phyloP scores from a whole-genome alignment of 2,329 filamentous ascomycete genomes.

The Chrysoporthe deuterocubensis region DNA sequence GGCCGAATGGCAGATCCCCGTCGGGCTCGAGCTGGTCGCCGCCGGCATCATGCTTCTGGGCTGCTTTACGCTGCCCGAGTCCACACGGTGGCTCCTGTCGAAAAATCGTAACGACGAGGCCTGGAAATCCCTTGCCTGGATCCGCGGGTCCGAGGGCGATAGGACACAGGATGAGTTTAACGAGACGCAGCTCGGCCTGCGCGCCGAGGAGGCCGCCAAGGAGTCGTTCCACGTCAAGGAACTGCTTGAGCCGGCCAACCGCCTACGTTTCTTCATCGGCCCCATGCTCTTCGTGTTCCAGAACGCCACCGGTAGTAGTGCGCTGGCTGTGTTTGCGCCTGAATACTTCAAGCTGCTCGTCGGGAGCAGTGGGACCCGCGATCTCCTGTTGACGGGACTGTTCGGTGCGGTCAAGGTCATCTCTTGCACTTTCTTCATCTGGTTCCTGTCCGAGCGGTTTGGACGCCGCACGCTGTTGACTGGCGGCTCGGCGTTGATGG shows the following conservation, averaged over 20 bases:
- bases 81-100: conserved; percentile 20
- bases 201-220: conserved; percentile 14
- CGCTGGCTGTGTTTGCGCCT: conserved; percentile 14
- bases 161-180: conserved; percentile 14
- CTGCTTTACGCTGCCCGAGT: conserved; percentile 15
- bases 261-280: conserved; percentile 18
- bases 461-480: conserved; percentile 14
- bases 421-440: conserved; percentile 19
- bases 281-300: conserved; percentile 19
- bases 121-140: conserved; percentile 15
- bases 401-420: conserved; percentile 21
- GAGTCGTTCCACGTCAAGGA: conserved; percentile 11
- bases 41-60: conserved; percentile 20
- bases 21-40: conserved; percentile 20
- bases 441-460: conserved; percentile 15
- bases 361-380: conserved; percentile 18
- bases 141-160: conserved; percentile 11
- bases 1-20: conserved; percentile 20
- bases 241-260: conserved; percentile 21
- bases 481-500: conserved; percentile 14
- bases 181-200: conserved; percentile 17
- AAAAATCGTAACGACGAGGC: conserved; percentile 17
- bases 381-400: conserved; percentile 16
- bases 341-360: conserved; percentile 21
- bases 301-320: conserved; percentile 18